Percentiles rank a stretch among this genome's conserved stretches.
Evolutionary conservation across 2,329 filamentous ascomycete genomes (phyloP).

Genomic region (Colletotrichum eremochloae): DNA sequence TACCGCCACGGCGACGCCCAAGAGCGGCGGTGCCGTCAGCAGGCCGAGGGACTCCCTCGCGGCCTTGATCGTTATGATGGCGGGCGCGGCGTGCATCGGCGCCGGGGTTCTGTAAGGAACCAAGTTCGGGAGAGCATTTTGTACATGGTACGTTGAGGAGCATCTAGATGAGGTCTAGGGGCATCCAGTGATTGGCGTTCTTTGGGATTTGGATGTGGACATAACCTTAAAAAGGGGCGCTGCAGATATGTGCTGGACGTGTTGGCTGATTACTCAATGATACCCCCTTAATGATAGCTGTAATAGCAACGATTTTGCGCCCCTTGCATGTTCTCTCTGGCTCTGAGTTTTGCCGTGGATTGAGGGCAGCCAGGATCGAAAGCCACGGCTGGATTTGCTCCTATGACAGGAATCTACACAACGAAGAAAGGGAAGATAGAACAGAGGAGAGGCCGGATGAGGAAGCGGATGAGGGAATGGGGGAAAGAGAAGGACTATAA

Average conservation of each 20-base stretch:
- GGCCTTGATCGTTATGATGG: constrained; percentile 46
- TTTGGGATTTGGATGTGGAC: constrained; percentile 1
- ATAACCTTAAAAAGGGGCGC: background rate
- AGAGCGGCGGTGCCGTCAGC: constrained; percentile 21
- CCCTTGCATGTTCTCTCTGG: background rate
- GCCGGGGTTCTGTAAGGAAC: background rate
- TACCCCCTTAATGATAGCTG: constrained; percentile 12
- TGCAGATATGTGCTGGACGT: constrained; percentile 9
- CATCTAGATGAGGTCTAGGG: background rate
- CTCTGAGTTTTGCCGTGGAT: background rate
- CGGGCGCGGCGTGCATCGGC: constrained; percentile 21
- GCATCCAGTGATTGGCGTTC: constrained; percentile 11
- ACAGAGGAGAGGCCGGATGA: background rate
- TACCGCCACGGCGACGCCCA: constrained; percentile 53
- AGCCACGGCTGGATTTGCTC: background rate
- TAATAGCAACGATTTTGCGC: constrained; percentile 3
- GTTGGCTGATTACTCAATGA: constrained; percentile 18
- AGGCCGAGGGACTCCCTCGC: constrained; percentile 19
- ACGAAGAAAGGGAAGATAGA: background rate
- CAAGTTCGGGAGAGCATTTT: background rate
- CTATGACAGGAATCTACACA: background rate
- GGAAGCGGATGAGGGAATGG: background rate
- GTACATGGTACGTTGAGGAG: background rate
- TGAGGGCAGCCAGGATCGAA: background rate
- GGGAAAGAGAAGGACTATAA: too few relatives aligned